Conservation (phyloP, 2,329 filamentous ascomycete genomes). For the Lasiodiplodia sp. region DNA sequence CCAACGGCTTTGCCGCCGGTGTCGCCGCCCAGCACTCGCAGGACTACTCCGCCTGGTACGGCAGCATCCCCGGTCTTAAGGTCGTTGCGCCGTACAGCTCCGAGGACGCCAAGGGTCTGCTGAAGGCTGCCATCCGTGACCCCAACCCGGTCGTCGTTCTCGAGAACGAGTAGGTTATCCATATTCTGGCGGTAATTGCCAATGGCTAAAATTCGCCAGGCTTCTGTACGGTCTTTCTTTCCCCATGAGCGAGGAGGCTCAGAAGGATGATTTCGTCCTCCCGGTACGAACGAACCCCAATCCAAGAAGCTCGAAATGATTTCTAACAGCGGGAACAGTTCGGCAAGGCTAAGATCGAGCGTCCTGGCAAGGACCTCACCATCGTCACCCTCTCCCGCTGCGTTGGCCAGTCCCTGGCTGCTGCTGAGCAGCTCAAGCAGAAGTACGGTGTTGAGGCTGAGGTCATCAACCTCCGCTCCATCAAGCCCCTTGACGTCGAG, state of each 20-base stretch:
- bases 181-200: neutral
- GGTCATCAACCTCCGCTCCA: conserved; percentile 96
- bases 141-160: conserved; percentile 89
- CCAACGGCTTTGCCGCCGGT: conserved; percentile 96
- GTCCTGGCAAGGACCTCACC: conserved; percentile 92
- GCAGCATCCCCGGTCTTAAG: conserved; percentile 96
- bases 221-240: conserved; percentile 90
- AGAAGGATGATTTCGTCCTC: conserved; percentile 95
- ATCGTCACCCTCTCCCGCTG: conserved; percentile 94
- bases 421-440: conserved; percentile 90
- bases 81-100: conserved; percentile 95
- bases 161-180: conserved; percentile 56
- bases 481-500: conserved; percentile 97
- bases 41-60: conserved; percentile 99
- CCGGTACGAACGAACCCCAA: conserved; percentile 59
- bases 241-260: conserved; percentile 96
- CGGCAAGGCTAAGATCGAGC: conserved; percentile 99
- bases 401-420: conserved; percentile 88
- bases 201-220: conserved; percentile 46
- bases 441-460: conserved; percentile 96
- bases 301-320: neutral
- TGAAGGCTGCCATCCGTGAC: conserved; percentile 98
- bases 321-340: conserved; percentile 57
- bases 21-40: conserved; percentile 98
- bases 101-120: conserved; percentile 96